Base-by-base conservation (phyloP, 495 filamentous ascomycete species). In the Xylaria palmicola region DNA sequence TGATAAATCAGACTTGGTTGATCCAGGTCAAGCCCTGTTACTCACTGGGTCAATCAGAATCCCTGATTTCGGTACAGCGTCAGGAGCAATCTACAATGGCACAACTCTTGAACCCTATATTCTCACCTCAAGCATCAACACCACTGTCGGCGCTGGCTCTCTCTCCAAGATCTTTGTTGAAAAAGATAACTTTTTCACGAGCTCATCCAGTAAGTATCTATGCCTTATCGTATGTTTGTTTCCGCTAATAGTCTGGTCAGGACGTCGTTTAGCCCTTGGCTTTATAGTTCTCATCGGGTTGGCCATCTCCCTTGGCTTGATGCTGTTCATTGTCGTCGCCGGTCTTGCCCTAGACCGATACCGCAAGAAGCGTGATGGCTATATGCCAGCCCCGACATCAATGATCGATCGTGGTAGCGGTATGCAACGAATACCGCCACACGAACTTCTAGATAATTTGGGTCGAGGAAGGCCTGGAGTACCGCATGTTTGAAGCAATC, bases 231-330 rank as follows among this genome's bases (percentile, higher is more conserved):
- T 22, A 64, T 45, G 45, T 50, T 65, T 62, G 56, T 66, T 62
- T 56, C 53, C 37, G 60, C 66, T 59, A 67, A 72, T 56, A 55
- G 68, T 82, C 0, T 56, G 32, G 2, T 55, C 22, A 71, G 84
- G 74, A 62, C 72, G 77, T 60, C 80, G 85, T 69, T 83, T 94
- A 62, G 89, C 91, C 9, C 81, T 90, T 60, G 95, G 91, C 36
- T 93, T 96, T 63, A 83, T 97, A 30, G 90, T 97, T 15, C 82
- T 99, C 30, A 93, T 99, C 47, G 88, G 86, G n/a, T 88, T 99
- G 56, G 96, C 89, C 47, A 90, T 94, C 62, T 87, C 94, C 0
- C 84, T 98, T 7, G 92, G 81, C 48, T 84, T 93, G 60, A 90
- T 93, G 69, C 90, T 97, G 74, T 78, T 97, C 41, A 85, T 99